phyloP scores from a whole-genome alignment of 2,329 filamentous ascomycete species.

The Dactylellina parvicollis region DNA sequence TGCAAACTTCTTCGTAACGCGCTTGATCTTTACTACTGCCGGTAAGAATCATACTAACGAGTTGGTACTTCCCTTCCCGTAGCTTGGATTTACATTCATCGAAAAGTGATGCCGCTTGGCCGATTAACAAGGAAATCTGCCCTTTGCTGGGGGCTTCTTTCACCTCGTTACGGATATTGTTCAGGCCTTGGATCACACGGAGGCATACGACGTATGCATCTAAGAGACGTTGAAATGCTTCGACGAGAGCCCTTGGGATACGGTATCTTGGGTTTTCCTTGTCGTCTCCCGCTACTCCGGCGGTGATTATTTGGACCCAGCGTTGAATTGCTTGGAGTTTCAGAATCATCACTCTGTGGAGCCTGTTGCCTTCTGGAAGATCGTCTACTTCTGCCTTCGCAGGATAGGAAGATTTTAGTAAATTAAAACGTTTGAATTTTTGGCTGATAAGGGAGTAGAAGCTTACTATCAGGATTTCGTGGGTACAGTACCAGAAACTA shows the following conservation, averaged over 20 bases:
- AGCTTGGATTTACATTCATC: conserved; percentile 22
- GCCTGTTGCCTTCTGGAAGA: not conserved
- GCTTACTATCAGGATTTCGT: conserved; percentile 17
- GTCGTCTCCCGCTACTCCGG: conserved; percentile 31
- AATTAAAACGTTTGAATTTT: not conserved
- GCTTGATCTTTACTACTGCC: conserved; percentile 24
- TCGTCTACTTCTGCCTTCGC: conserved; percentile 1
- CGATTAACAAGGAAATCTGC: not conserved
- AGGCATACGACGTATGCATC: not conserved
- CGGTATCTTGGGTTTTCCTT: conserved; percentile 27
- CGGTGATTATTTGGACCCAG: conserved; percentile 8
- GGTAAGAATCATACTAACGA: conserved; percentile 29
- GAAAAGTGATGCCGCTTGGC: not conserved
- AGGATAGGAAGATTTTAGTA: not conserved
- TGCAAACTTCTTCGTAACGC: conserved; percentile 22
- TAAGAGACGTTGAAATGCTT: conserved; percentile 15
- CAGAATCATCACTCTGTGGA: not conserved
- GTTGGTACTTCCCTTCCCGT: conserved; percentile 30
- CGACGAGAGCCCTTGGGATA: conserved; percentile 24
- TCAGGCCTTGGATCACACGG: not conserved
- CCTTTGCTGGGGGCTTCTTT: not conserved
- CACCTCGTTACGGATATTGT: not conserved
- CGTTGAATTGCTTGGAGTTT: conserved; percentile 11
- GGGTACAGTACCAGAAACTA: conserved; percentile 21
- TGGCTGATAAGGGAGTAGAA: too few species aligned